These are phyloP conservation scores for Dactylonectria macrodidyma DNA, from an alignment of 2,329 filamentous ascomycete genomes.

Conservation along the genomic window DNA sequence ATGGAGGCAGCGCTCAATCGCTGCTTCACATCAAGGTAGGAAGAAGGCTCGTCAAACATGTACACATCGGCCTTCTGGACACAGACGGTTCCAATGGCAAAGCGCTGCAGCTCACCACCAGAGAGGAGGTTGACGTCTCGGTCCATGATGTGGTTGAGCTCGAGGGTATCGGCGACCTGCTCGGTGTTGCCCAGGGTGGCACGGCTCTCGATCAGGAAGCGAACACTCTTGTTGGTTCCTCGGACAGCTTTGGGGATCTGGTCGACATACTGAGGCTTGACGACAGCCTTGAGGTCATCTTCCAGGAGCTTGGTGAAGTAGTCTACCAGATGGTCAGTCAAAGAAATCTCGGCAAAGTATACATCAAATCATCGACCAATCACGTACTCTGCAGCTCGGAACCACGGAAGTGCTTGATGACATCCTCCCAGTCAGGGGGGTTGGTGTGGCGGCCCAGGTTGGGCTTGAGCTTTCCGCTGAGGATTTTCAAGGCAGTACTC, in stretches of 20 bases:
- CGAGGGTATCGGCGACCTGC: constrained; percentile 86
- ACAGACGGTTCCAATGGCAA: constrained; percentile 95
- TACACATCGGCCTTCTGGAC: constrained; percentile 98
- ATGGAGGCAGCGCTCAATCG: constrained; percentile 92
- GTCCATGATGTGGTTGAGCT: constrained; percentile 90
- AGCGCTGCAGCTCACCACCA: constrained; percentile 97
- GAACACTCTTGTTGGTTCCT: constrained; percentile 84
- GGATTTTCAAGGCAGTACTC: constrained; percentile 99
- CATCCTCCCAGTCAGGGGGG: constrained; percentile 99
- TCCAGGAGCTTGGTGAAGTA: constrained; percentile 99
- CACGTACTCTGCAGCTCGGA: constrained; percentile 94
- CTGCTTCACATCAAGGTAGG: constrained; percentile 99
- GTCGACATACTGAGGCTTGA: constrained; percentile 99
- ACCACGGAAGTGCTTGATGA: constrained; percentile 97
- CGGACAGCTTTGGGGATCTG: constrained; percentile 96
- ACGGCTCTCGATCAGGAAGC: constrained; percentile 82
- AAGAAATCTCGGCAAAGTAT: neutral
- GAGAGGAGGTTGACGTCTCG: constrained; percentile 93
- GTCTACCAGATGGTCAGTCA: constrained; percentile 62
- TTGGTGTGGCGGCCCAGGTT: constrained; percentile 96
- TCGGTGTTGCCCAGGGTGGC: constrained; percentile 84
- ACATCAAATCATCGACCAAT: constrained; percentile 5
- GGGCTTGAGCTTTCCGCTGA: constrained; percentile 98
- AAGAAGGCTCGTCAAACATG: constrained; percentile 99
- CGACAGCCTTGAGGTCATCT: constrained; percentile 96